Base-by-base conservation (phyloP, 805 yeast species). In the Komagataella pseudopastoris region DNA sequence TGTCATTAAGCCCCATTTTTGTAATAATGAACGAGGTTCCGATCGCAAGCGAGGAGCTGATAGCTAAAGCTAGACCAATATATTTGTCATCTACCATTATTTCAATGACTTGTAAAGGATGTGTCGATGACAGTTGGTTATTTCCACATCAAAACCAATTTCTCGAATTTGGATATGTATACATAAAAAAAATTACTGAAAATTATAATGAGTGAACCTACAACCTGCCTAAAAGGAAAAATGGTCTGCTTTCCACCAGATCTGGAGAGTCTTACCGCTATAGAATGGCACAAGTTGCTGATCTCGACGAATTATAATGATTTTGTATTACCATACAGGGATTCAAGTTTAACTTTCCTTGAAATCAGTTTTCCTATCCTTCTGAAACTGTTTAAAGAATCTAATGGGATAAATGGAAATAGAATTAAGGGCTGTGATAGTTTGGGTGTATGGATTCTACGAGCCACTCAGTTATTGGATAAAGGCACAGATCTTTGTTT, bases 11-110 rank as follows among this genome's bases (percentile, higher is more conserved):
- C 8, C 96, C 96, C 62, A 85, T 83, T 65, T 88, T 88, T 23
- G 96, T 88, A 63, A 88, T 81, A 58, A 88, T 89, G 66, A 88
- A 89, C 1, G 93, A 86, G 7, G 90, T 81, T 20, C 96, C 96
- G 54, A 88, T 88, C 39, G 96, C 96, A 59, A 88, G 69, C 18
- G 96, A 88, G 49, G 91, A 83, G 56, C 88, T 77, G 66, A 88
- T 81, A 52, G 96, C 96, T 58, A 88, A 75, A 12, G 88, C 90
- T 54, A 88, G 77, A 18, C 96, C 96, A 54, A 88, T 85, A 63
- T 86, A 88, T 64, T 89, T 88, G 56, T 88, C 96, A 59, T 88
- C 95, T 62, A 85, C 65, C 57, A 58, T 57, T 45, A 14, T 47
- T 12, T 18, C 16, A 17, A 22, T 4, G 48, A n/a, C 39, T 14